Percentiles rank a stretch among this genome's conserved stretches.
Evolutionary conservation across 2,329 filamentous ascomycete genomes (phyloP).

Genomic region (Remersonia thermophila): DNA sequence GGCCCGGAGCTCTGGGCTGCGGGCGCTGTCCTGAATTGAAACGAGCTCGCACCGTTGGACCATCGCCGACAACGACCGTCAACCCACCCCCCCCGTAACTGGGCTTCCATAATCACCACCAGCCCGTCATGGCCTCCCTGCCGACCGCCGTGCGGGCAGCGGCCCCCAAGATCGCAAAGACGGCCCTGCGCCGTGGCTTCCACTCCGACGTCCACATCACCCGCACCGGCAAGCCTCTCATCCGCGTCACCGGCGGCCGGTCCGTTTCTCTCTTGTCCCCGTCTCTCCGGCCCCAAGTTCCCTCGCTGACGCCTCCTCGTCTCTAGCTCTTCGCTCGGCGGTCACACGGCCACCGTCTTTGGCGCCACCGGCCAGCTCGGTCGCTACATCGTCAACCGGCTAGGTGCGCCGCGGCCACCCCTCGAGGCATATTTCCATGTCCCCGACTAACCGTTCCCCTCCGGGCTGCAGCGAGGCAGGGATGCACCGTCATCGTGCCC

Average conservation of each 20-base stretch:
- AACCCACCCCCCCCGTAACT: slow-evolving; percentile 23
- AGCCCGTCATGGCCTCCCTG: slow-evolving; percentile 40
- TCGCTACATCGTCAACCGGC: slow-evolving; percentile 91
- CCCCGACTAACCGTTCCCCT: slow-evolving; percentile 17
- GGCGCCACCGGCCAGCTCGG: slow-evolving; percentile 92
- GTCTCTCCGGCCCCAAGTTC: background rate
- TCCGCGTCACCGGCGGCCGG: slow-evolving; percentile 83
- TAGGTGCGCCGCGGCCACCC: slow-evolving; percentile 41
- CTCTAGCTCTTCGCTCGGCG: slow-evolving; percentile 17
- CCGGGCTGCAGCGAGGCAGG: slow-evolving; percentile 57
- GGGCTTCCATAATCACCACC: slow-evolving; percentile 17
- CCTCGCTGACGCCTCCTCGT: slow-evolving; percentile 4
- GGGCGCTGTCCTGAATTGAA: slow-evolving; percentile 5
- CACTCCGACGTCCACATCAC: slow-evolving; percentile 84
- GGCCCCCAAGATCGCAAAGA: slow-evolving; percentile 31
- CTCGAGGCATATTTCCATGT: slow-evolving; percentile 8
- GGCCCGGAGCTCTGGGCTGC: slow-evolving; percentile 15
- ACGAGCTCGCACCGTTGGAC: slow-evolving; percentile 14
- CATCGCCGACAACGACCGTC: too few species aligned
- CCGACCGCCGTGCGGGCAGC: slow-evolving; percentile 44
- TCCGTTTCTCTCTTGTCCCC: slow-evolving; percentile 42
- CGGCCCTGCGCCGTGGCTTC: slow-evolving; percentile 37
- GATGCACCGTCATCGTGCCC: slow-evolving; percentile 87
- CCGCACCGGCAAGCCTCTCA: slow-evolving; percentile 87
- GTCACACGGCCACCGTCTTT: slow-evolving; percentile 94